These are phyloP conservation scores for Hypomontagnella monticulosa DNA, from an alignment of 495 filamentous ascomycete species.

Conservation along the genomic window DNA sequence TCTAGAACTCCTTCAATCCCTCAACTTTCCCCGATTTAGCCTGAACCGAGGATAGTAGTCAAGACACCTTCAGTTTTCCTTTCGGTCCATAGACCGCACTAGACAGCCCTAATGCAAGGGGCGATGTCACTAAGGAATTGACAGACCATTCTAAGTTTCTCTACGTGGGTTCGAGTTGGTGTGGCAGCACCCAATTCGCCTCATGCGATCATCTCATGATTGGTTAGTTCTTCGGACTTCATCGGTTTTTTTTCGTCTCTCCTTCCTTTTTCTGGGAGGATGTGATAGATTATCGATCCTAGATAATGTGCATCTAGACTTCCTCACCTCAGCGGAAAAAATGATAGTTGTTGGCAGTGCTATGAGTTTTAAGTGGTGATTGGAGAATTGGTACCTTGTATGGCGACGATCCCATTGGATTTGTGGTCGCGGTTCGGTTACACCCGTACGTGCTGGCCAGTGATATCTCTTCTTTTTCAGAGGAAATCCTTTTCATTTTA, in stretches of 20 bases:
- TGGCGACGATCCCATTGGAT: slow-evolving; percentile 11
- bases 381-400: background rate
- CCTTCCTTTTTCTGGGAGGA: background rate
- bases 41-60: slow-evolving; percentile 15
- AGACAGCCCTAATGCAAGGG: slow-evolving; percentile 37
- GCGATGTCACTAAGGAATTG: slow-evolving; percentile 23
- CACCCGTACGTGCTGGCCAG: slow-evolving; percentile 10
- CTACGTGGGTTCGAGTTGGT: slow-evolving; percentile 12
- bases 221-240: slow-evolving; percentile 22
- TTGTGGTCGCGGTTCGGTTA: background rate
- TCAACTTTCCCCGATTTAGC: slow-evolving; percentile 25
- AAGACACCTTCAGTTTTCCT: background rate
- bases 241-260: background rate
- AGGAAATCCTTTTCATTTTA: background rate
- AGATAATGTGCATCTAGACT: slow-evolving; percentile 1
- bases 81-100: slow-evolving; percentile 23
- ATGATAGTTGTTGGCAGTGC: background rate
- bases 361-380: background rate
- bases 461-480: slow-evolving; percentile 2
- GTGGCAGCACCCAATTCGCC: slow-evolving; percentile 41
- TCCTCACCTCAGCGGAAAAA: slow-evolving; percentile 15
- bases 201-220: slow-evolving; percentile 30
- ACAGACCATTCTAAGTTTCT: slow-evolving; percentile 4
- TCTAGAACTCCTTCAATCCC: slow-evolving; percentile 15
- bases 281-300: background rate